phyloP scores from a whole-genome alignment of 2,329 filamentous ascomycete genomes.

The Cladosporium halotolerans region DNA sequence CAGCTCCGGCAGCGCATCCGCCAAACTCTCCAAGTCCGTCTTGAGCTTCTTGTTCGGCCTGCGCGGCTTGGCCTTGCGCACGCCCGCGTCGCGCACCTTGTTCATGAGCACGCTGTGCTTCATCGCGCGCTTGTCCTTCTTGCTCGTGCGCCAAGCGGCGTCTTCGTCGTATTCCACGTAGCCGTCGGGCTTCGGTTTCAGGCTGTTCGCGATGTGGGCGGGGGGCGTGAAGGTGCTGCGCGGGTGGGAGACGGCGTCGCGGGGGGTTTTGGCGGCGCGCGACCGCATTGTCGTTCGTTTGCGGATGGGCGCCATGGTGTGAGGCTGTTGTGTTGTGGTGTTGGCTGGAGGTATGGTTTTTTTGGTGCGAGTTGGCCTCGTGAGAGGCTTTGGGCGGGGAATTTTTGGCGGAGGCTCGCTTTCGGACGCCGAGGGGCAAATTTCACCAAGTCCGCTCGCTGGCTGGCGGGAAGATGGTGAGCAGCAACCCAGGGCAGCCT shows the following conservation, averaged over 20 bases:
- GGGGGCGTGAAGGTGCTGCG: conserved; percentile 41
- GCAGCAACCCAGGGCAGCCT: not conserved
- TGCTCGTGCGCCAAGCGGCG: conserved; percentile 60
- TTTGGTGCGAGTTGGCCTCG: not conserved
- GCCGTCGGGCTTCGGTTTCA: conserved; percentile 31
- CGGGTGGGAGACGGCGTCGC: conserved; percentile 45
- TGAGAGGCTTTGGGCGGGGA: not conserved
- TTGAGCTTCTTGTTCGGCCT: conserved; percentile 54
- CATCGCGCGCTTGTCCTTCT: conserved; percentile 76
- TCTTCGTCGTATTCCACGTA: conserved; percentile 36
- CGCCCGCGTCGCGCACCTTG: conserved; percentile 47
- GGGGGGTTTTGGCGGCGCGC: conserved; percentile 28
- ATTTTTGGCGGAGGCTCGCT: not conserved
- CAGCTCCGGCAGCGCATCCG: conserved; percentile 68
- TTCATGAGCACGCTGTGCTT: conserved; percentile 71
- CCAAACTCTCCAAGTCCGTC: conserved; percentile 67
- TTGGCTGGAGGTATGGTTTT: not conserved
- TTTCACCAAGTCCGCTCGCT: not conserved
- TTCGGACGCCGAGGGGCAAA: not conserved
- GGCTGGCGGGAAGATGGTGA: too few relatives aligned
- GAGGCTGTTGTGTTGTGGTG: not conserved
- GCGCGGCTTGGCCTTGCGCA: conserved; percentile 53
- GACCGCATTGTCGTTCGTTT: conserved; percentile 54
- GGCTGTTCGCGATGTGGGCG: conserved; percentile 22
- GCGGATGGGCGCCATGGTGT: conserved; percentile 37